Evolutionary conservation across 495 filamentous ascomycete genomes (phyloP).

Genomic region (Penicillium riverlandense): DNA sequence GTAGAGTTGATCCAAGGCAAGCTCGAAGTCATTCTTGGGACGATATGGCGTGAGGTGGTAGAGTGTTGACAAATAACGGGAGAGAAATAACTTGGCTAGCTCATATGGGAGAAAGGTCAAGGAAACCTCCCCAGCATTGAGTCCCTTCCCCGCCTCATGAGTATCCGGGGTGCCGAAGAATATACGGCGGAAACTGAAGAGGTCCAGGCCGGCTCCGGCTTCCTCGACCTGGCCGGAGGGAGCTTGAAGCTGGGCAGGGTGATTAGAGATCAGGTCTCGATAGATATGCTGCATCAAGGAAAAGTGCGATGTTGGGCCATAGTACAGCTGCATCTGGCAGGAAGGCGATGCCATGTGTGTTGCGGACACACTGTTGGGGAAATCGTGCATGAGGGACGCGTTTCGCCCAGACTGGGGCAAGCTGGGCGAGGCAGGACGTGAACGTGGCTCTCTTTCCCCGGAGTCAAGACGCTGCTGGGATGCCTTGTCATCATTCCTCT

Average conservation of each 20-base stretch:
- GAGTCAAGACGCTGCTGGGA: background rate
- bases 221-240: conserved; percentile 32
- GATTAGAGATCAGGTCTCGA: conserved; percentile 26
- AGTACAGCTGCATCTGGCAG: conserved; percentile 38
- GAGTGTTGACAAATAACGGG: conserved; percentile 24
- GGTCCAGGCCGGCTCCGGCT: conserved; percentile 35
- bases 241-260: conserved; percentile 11
- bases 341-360: conserved; percentile 40
- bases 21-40: conserved; percentile 19
- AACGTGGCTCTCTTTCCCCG: background rate
- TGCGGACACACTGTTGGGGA: conserved; percentile 36
- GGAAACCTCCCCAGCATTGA: conserved; percentile 10
- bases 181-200: conserved; percentile 38
- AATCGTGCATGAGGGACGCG: conserved; percentile 19
- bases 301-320: conserved; percentile 40
- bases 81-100: conserved; percentile 26
- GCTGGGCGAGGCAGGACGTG: conserved; percentile 9
- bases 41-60: conserved; percentile 29
- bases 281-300: conserved; percentile 40
- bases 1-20: conserved; percentile 27
- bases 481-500: conserved; percentile 18
- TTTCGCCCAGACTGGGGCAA: conserved; percentile 8
- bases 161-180: conserved; percentile 37
- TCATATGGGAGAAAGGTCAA: conserved; percentile 32
- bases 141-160: conserved; percentile 14